Base-by-base conservation (phyloP, 2,329 filamentous ascomycete genomes). In the Fusarium cicatricum region DNA sequence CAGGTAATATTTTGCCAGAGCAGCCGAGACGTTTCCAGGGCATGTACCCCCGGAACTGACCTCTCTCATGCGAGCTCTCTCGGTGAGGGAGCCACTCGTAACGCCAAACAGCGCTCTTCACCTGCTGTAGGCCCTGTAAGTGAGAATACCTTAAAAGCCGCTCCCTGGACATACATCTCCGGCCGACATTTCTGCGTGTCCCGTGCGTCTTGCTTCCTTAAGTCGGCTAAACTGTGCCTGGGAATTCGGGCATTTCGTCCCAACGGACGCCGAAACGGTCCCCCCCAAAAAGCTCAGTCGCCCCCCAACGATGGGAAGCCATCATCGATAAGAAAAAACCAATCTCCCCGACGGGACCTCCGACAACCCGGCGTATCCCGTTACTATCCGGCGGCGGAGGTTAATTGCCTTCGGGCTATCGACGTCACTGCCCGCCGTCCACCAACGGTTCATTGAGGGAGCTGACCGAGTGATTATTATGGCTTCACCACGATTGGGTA, bases 121-220 rank as follows among this genome's bases (percentile, higher is more conserved):
- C 46, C 55, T 60, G 26, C 33, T 54, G 34, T 42, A 38, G 41
- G 38, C 41, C 45, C 41, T 54, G 38, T 36, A 44, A 39, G 9
- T 26, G 23, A 8, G 23, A 42, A 16, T 19, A 23, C n/a, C n/a
- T n/a, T 26, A 33, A 42, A 31, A 52, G 29, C 37, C 45, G 31
- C 32, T 33, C 33, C 51, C 61, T 68, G 65, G 65, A 68, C 58
- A 65, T 68, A 40, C 32, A 67, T 62, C 55, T 68, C 65, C 65
- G 65, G 55, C 26, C 29, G 29, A 16, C 23, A 41, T 28, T 52
- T 28, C 29, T n/a, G 6, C 31, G 42, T n/a, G 34, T 50, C 43
- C 15, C 28, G 34, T 49, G 39, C 39, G 14, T 34, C 37, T 47
- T 42, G 41, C 52, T 45, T 48, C 32, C 40, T 37, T 19, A 48